These are phyloP conservation scores for Lolium perenne DNA, from an alignment of 176 grass and related monocot genomes.

Conservation along the genomic window DNA sequence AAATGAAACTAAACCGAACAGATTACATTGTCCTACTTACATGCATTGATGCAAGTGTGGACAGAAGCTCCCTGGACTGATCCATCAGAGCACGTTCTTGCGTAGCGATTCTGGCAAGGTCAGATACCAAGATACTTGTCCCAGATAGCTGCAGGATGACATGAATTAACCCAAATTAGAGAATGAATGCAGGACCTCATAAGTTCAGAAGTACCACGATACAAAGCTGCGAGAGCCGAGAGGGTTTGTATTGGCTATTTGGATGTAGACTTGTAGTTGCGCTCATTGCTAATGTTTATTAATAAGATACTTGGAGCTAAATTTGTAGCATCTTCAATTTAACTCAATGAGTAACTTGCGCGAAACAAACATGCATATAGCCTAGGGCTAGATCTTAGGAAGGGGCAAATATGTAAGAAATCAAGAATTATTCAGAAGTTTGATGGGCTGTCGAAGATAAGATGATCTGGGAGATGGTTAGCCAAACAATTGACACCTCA, in stretches of 20 bases:
- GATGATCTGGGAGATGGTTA: slow-evolving; percentile 24
- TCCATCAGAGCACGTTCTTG: slow-evolving; percentile 74
- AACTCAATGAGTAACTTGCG: background rate
- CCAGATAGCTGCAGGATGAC: slow-evolving; percentile 68
- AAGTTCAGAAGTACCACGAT: background rate
- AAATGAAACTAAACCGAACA: background rate
- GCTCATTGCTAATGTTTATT: background rate
- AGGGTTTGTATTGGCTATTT: background rate
- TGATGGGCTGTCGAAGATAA: background rate
- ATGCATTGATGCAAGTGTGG: slow-evolving; percentile 75
- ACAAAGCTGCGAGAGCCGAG: background rate
- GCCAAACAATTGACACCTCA: slow-evolving; percentile 2
- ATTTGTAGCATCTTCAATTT: slow-evolving; percentile 14
- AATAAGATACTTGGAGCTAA: background rate
- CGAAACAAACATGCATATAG: background rate
- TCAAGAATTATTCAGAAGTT: slow-evolving; percentile 14
- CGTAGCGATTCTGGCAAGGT: slow-evolving; percentile 70
- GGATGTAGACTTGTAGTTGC: background rate
- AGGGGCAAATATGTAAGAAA: background rate
- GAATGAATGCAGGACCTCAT: slow-evolving; percentile 11
- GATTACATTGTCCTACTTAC: slow-evolving; percentile 48
- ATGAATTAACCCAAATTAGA: slow-evolving; percentile 26
- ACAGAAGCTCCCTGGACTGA: slow-evolving; percentile 91
- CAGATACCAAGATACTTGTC: slow-evolving; percentile 80
- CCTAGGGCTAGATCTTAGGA: slow-evolving; percentile 1